phyloP scores from a whole-genome alignment of 192 early-diverging fungal species.

The Backusella tarrabulga region DNA sequence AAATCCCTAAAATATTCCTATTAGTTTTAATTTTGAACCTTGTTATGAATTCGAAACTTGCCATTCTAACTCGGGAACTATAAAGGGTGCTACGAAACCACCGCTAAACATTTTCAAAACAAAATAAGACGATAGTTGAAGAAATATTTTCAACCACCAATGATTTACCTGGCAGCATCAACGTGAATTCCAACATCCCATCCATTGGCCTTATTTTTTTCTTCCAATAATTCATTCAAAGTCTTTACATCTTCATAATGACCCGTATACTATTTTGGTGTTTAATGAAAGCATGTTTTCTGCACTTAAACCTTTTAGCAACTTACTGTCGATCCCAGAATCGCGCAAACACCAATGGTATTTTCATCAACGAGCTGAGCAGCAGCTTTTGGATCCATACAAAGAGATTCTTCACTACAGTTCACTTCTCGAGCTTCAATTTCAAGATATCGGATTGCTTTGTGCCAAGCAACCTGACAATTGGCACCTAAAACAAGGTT shows the following conservation, averaged over 20 bases:
- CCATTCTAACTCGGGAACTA: slow-evolving; percentile 73
- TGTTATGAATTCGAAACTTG: slow-evolving; percentile 18
- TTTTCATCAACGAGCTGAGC: slow-evolving; percentile 76
- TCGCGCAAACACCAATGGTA: slow-evolving; percentile 77
- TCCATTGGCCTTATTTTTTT: slow-evolving; percentile 58
- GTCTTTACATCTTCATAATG: slow-evolving; percentile 77
- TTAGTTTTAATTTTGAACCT: not conserved
- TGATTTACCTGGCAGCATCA: slow-evolving; percentile 66
- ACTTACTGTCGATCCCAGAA: slow-evolving; percentile 67
- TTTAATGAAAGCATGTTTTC: not conserved
- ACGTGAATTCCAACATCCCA: slow-evolving; percentile 80
- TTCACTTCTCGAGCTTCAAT: slow-evolving; percentile 37
- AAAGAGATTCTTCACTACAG: slow-evolving; percentile 40
- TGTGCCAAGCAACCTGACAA: slow-evolving; percentile 55
- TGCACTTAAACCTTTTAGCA: not conserved
- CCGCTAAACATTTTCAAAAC: slow-evolving; percentile 40
- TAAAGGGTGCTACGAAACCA: slow-evolving; percentile 87
- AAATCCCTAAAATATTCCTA: slow-evolving; percentile 39
- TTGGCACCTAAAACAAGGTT: slow-evolving; percentile 80
- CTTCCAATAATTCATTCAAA: slow-evolving; percentile 61
- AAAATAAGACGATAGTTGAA: not conserved
- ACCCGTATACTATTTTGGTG: slow-evolving; percentile 59
- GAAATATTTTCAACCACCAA: not conserved
- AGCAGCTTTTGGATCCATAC: slow-evolving; percentile 63
- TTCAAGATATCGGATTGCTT: slow-evolving; percentile 33